Base-by-base conservation (phyloP, 352 stramenopile species). In the Pythium sukuiense region DNA sequence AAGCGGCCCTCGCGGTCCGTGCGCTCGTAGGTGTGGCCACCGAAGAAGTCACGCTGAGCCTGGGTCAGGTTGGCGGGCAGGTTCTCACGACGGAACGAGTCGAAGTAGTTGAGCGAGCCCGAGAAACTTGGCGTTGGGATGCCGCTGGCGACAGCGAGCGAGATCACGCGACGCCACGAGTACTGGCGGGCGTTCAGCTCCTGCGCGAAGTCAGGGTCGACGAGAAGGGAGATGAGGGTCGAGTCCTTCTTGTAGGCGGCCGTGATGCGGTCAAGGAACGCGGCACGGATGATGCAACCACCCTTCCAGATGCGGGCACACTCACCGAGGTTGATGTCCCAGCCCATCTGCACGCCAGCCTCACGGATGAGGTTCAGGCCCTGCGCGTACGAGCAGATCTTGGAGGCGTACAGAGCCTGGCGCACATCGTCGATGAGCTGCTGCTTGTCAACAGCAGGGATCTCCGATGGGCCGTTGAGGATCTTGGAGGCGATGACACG, bases 21-120 rank as follows among this genome's bases (percentile, higher is more conserved):
- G 73, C 95, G 92, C 75, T 99, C 89, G 81, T 98, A 99, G 27
- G 97, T 99, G 86, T 99, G 98, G 63, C 95, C 96, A 45, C 98
- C 98, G 76, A 99, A 99, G 81, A 99, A 99, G 81, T 99, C 98
- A 60, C 98, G 91, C 85, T 99, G 98, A n/a, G 96, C 97, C 82
- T 99, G 97, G 32, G 97, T 98, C 46, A 99, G 79, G 80, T 99
- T 99, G 55, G 97, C 96, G 12, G 97, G 95, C 53, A 99, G 83
- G 35, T 81, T 83, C 61, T 92, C 90, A 61, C 96, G 88, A 73
- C 98, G 93, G 90, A 99, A 99, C 71, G 89, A 88, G 88, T 99
- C 98, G 75, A 98, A 99, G 88, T 99, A 99, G 65, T 88, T 96
- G 35, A 99, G 83, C 61, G 94, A 98, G 29, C 85, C 91, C 65